These are phyloP conservation scores for Sphaerulina musiva DNA, from an alignment of 2,329 filamentous ascomycete species.

Conservation along the genomic window DNA sequence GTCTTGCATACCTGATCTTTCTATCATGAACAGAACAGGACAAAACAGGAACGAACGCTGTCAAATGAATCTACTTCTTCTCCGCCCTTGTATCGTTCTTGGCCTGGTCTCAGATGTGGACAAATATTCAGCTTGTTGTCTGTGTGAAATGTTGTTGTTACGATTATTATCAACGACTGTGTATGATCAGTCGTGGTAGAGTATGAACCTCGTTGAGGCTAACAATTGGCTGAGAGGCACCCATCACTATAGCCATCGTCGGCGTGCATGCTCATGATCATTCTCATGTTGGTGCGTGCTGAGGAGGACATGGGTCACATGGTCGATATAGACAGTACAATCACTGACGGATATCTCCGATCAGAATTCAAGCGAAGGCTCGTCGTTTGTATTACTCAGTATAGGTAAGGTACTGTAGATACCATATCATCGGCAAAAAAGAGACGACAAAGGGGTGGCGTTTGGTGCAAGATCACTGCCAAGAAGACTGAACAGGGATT, in stretches of 20 bases:
- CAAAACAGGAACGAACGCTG: constrained; percentile 31
- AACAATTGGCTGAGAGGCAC: constrained; percentile 6
- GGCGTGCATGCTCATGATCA: neutral
- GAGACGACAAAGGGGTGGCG: no score
- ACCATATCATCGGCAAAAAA: no score
- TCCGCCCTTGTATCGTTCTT: constrained; percentile 3
- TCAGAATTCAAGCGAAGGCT: no score
- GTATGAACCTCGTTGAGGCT: constrained; percentile 1
- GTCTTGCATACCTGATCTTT: neutral
- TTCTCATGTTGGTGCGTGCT: neutral
- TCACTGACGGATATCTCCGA: no score
- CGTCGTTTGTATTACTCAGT: no score
- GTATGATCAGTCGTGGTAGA: neutral
- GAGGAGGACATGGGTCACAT: no score
- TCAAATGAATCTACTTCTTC: constrained; percentile 45
- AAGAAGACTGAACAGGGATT: no score
- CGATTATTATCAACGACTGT: neutral
- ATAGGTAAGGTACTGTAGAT: no score
- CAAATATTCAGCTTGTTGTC: neutral
- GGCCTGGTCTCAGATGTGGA: neutral
- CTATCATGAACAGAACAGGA: no score
- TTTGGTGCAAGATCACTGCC: no score
- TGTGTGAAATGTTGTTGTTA: neutral
- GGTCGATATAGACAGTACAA: no score
- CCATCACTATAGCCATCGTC: neutral